These are phyloP conservation scores for Diaporthe humulicola DNA, from an alignment of 2,329 filamentous ascomycete genomes.

Conservation along the genomic window DNA sequence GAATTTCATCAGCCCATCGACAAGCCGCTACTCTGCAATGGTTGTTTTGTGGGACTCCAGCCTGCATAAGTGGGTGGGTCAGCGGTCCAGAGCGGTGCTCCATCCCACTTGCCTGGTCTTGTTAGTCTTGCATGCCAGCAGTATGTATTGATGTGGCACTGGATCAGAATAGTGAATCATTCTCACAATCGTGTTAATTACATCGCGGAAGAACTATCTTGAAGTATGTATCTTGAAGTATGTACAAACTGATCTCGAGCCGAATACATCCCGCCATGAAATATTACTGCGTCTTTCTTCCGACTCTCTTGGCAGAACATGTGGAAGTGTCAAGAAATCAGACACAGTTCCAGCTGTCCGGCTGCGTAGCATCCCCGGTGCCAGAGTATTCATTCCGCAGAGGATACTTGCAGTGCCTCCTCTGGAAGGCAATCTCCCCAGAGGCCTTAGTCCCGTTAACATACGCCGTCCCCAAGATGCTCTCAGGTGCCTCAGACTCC, in stretches of 20 bases:
- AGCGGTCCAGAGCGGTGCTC: neutral
- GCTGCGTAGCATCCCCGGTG: slow-evolving; percentile 44
- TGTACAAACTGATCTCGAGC: neutral
- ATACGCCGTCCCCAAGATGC: slow-evolving; percentile 52
- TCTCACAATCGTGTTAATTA: neutral
- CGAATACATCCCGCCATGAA: neutral
- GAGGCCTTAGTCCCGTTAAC: slow-evolving; percentile 44
- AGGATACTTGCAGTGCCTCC: slow-evolving; percentile 53
- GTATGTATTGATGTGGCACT: too few relatives aligned
- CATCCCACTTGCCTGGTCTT: neutral
- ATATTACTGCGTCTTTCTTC: neutral
- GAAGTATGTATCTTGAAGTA: slow-evolving; percentile 16
- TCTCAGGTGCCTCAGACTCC: slow-evolving; percentile 55
- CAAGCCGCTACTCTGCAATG: neutral
- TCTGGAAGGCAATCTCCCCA: slow-evolving; percentile 47
- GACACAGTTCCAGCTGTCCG: slow-evolving; percentile 49
- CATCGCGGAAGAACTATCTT: neutral
- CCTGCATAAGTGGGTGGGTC: neutral
- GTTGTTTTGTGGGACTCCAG: neutral
- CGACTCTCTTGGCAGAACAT: too few relatives aligned
- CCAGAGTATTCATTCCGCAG: slow-evolving; percentile 50
- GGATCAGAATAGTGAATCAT: neutral
- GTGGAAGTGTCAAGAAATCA: neutral
- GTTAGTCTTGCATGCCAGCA: neutral
- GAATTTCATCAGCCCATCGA: neutral